Base-by-base conservation (phyloP, 306 rosid genomes). In the Arachis stenosperma region DNA sequence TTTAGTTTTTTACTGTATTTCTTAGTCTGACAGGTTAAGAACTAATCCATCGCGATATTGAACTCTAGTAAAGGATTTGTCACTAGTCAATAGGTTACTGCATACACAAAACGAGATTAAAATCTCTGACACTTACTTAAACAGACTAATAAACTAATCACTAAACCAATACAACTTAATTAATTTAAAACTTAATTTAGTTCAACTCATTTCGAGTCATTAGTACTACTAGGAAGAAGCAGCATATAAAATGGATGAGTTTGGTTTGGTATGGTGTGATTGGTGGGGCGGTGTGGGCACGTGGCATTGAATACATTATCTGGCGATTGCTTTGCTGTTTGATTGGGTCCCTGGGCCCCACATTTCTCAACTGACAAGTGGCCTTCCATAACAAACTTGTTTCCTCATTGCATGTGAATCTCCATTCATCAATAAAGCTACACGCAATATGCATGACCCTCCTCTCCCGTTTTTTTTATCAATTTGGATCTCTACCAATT, bases 271-370 rank as follows among this genome's bases (percentile, higher is more conserved):
- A 22, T 22, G 27, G 80, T 17, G 62, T 69, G 11, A 70, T 53
- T 69, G 78, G 78, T 71, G 70, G 86, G 83, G 58, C 83, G 50
- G 55, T 65, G 5, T 50, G n/a, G 50, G 15, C 84, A 80, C 84
- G 71, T 75, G 79, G 40, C 58, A 78, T 75, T 74, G 39, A 78
- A 70, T 56, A 65, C 67, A 41, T 47, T 59, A 71, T 70, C 64
- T 43, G 27, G 27, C 13, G 4, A 27, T 65, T 13, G 57, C 78
- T 73, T 40, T 75, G 81, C 79, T 76, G 79, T 75, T 72, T 57
- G 81, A 81, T 61, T 55, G 37, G 61, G 65, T 74, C 66, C 40
- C 11, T 65, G 70, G 61, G 54, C 74, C 71, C 73, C 27, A 22
- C 27, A 22, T 14, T 36, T 71, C 67, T 58, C 71, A 51, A 7